Conservation (phyloP, 495 filamentous ascomycete genomes). For the Penicillium canariense region DNA sequence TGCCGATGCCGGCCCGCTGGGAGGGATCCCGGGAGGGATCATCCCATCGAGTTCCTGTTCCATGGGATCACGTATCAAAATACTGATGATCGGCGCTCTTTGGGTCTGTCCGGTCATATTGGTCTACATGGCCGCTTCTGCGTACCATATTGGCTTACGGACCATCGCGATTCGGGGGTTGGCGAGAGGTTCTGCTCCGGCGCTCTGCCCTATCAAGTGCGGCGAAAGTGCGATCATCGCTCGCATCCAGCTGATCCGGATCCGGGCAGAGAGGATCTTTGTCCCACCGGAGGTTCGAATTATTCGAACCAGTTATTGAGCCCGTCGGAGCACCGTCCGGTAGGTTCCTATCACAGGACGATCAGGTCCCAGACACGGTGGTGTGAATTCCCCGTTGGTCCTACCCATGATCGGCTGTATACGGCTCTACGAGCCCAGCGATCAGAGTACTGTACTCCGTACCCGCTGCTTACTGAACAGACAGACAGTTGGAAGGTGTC, state of each 20-base stretch:
- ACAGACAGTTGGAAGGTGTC: not conserved
- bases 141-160: not conserved
- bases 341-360: not conserved
- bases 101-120: not conserved
- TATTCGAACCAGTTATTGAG: conserved; percentile 1
- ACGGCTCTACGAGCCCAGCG: not conserved
- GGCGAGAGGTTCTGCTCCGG: not conserved
- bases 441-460: not conserved
- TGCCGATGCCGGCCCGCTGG: no score
- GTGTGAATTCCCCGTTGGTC: not conserved
- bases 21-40: not conserved
- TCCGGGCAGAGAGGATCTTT: not conserved
- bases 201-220: no score
- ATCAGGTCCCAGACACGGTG: not conserved
- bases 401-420: not conserved
- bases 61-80: conserved; percentile 2
- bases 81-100: conserved; percentile 9
- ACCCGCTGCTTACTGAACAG: not conserved
- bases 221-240: conserved; percentile 1
- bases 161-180: not conserved
- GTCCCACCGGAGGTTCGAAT: not conserved
- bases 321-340: conserved; percentile 14
- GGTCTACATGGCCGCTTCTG: not conserved
- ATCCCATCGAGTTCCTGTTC: not conserved
- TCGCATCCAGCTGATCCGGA: conserved; percentile 10